Percentiles rank a stretch among this genome's conserved stretches.
These are phyloP conservation scores for Mycogone perniciosa DNA, from an alignment of 2,329 filamentous ascomycete species.

Conservation along the genomic window DNA sequence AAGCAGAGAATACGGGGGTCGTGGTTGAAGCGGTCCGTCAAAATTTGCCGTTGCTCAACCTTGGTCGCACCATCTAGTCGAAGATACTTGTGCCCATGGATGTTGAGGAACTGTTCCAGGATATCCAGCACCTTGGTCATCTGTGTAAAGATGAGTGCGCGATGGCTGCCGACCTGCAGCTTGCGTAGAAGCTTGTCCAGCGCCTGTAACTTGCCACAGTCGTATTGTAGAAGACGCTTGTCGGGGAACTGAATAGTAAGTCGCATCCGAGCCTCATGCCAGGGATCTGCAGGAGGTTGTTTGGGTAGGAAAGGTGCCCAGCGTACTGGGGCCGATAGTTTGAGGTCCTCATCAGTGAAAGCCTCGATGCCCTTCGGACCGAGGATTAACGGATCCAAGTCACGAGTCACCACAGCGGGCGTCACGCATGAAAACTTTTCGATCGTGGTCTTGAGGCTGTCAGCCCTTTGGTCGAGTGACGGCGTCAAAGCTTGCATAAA, in stretches of 20 bases:
- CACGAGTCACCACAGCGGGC: constrained; percentile 76
- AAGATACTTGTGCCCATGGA: constrained; percentile 94
- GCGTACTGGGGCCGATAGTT: constrained; percentile 49
- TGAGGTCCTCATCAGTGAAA: constrained; percentile 51
- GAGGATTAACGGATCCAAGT: constrained; percentile 62
- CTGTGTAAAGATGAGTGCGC: constrained; percentile 96
- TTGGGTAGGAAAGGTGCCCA: constrained; percentile 52
- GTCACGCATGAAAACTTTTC: constrained; percentile 90
- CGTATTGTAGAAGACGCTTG: constrained; percentile 91
- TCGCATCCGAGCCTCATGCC: constrained; percentile 88
- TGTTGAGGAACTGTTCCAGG: constrained; percentile 94
- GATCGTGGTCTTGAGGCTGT: constrained; percentile 65
- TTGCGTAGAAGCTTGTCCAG: constrained; percentile 80
- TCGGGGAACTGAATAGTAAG: constrained; percentile 95
- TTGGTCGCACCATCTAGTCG: constrained; percentile 95
- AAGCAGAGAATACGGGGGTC: constrained; percentile 90
- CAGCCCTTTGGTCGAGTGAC: constrained; percentile 66
- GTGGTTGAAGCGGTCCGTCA: constrained; percentile 95
- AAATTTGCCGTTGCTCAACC: constrained; percentile 87
- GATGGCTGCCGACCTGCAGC: constrained; percentile 82
- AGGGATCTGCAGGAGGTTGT: constrained; percentile 63
- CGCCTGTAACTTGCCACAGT: constrained; percentile 92
- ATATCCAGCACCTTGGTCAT: constrained; percentile 99
- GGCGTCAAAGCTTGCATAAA: constrained; percentile 62
- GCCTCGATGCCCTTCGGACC: constrained; percentile 52